Percentiles rank a stretch among this genome's conserved stretches.
Evolutionary conservation across 163 green algal genomes (phyloP).

Genomic region (Chlamydomonas reinhardtii): DNA sequence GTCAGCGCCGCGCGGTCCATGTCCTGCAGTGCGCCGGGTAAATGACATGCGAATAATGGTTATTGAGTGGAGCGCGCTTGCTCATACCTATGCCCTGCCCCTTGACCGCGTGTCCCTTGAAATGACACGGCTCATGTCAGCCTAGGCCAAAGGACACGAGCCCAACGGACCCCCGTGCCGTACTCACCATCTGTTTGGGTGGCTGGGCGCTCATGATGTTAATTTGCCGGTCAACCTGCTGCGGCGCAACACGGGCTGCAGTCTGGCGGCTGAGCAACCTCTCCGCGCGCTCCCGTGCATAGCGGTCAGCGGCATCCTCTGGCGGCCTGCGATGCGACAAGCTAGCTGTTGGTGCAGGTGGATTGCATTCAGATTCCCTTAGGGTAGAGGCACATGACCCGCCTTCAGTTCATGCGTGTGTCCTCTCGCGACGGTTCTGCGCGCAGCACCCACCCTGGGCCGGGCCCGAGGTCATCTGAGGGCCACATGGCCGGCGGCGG

Average conservation of each 20-base stretch:
- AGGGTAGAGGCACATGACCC: too few species aligned
- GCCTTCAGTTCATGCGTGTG: neutral
- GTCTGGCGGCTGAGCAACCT: conserved; percentile 43
- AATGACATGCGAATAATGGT: too few species aligned
- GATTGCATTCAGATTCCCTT: too few species aligned
- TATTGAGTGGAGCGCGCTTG: too few species aligned
- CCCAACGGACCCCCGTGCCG: neutral
- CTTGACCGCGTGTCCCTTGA: too few species aligned
- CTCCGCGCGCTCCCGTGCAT: conserved; percentile 10
- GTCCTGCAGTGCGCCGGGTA: conserved; percentile 6
- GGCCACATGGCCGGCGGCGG: conserved; percentile 36
- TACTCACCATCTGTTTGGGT: neutral
- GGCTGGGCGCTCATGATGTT: conserved; percentile 28
- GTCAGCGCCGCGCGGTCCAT: conserved; percentile 36
- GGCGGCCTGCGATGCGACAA: neutral
- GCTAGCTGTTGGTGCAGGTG: neutral
- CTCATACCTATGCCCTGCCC: too few species aligned
- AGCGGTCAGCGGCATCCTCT: conserved; percentile 29
- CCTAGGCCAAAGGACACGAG: neutral
- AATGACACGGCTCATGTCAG: too few species aligned
- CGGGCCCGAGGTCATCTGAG: conserved; percentile 2
- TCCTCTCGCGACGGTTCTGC: neutral
- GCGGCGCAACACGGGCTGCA: conserved; percentile 13
- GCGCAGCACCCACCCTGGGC: neutral
- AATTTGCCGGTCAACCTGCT: conserved; percentile 26